phyloP scores from a whole-genome alignment of 306 rosid species.

The Delonix regia region DNA sequence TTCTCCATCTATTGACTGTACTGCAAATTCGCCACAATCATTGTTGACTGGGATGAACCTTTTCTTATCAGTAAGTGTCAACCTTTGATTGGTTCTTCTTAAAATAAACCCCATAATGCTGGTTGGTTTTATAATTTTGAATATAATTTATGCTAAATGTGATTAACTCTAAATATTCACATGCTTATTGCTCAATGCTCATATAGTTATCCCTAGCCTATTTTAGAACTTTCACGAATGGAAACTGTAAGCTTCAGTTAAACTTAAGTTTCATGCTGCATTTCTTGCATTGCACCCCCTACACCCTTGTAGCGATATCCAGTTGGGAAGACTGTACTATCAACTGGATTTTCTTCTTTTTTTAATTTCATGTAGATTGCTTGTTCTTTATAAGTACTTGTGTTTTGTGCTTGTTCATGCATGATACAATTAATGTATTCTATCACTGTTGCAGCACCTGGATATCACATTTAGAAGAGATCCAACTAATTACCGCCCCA shows the following conservation, averaged over 20 bases:
- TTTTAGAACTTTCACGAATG: background rate
- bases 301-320: background rate
- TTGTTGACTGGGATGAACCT: slow-evolving; percentile 96
- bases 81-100: background rate
- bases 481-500: slow-evolving; percentile 91
- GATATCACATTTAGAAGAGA: slow-evolving; percentile 96
- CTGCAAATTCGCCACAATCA: slow-evolving; percentile 89
- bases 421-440: slow-evolving; percentile 1
- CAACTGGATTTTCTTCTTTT: background rate
- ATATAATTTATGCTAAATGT: background rate
- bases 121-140: background rate
- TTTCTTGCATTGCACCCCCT: background rate
- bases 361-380: background rate
- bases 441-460: slow-evolving; percentile 68
- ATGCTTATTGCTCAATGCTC: background rate
- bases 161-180: background rate
- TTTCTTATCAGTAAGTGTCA: slow-evolving; percentile 85
- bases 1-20: slow-evolving; percentile 80
- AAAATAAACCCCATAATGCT: background rate
- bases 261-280: background rate
- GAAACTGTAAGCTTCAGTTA: background rate
- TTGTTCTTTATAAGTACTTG: background rate
- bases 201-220: background rate
- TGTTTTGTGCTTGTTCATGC: background rate
- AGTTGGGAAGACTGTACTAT: background rate